Evolutionary conservation across 192 early-diverging fungal species (phyloP).

Genomic region (Chytriomyces sp.): DNA sequence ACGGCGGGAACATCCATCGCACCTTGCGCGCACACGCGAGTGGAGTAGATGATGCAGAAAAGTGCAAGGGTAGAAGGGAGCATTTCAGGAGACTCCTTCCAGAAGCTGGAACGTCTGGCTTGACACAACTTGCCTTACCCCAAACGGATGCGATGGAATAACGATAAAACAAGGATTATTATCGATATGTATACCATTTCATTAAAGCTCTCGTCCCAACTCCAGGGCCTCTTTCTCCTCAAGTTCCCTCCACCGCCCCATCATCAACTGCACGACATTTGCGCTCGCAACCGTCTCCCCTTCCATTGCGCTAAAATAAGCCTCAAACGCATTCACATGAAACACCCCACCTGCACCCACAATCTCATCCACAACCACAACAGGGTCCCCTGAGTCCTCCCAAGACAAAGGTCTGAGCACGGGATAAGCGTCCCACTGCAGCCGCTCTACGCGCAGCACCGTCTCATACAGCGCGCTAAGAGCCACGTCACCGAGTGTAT

Average conservation of each 20-base stretch:
- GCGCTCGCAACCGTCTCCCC: constrained; percentile 59
- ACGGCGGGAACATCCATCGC: not conserved
- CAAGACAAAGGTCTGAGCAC: constrained; percentile 40
- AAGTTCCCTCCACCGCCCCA: constrained; percentile 1
- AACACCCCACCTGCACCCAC: constrained; percentile 49
- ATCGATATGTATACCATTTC: not conserved
- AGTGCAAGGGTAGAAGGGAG: not conserved
- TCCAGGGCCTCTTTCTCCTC: not conserved
- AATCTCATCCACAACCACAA: constrained; percentile 28
- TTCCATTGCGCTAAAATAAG: constrained; percentile 70
- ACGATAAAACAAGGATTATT: not conserved
- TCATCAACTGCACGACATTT: constrained; percentile 58
- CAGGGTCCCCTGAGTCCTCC: not conserved
- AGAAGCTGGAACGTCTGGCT: not conserved
- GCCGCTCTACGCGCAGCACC: constrained; percentile 53
- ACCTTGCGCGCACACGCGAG: too few species aligned
- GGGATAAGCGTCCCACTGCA: constrained; percentile 67
- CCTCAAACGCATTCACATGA: constrained; percentile 65
- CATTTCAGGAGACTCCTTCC: not conserved
- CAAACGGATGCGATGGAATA: not conserved
- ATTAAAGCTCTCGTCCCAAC: not conserved
- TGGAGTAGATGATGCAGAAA: not conserved
- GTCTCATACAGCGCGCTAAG: constrained; percentile 50
- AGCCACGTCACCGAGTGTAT: constrained; percentile 40
- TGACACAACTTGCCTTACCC: not conserved